These are phyloP conservation scores for Metarhizium rileyi DNA, from an alignment of 2,329 filamentous ascomycete species.

Conservation along the genomic window DNA sequence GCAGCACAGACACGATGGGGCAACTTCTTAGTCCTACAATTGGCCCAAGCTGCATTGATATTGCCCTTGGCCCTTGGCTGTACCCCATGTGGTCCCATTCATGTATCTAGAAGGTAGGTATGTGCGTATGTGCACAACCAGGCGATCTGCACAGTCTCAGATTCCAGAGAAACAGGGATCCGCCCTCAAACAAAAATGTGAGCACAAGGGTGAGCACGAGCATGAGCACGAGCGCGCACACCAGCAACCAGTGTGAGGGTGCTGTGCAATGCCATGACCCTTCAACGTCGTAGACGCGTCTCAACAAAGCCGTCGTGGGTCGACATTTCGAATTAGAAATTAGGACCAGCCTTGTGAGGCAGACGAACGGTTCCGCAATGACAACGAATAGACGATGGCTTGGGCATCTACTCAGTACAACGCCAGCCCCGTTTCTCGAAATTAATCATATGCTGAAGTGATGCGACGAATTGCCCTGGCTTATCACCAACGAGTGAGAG, in stretches of 20 bases:
- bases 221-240: not conserved
- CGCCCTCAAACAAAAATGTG: not conserved
- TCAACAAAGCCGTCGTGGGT: not conserved
- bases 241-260: too few relatives aligned
- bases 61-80: not conserved
- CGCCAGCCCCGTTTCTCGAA: too few relatives aligned
- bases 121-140: too few relatives aligned
- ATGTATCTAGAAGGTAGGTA: too few relatives aligned
- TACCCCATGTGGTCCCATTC: not conserved
- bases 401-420: too few relatives aligned
- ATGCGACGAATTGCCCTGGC: too few relatives aligned
- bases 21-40: not conserved
- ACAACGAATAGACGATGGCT: too few relatives aligned
- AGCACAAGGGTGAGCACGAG: not conserved
- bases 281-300: not conserved
- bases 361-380: too few relatives aligned
- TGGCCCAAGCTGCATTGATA: not conserved
- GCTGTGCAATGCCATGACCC: too few relatives aligned
- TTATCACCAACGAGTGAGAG: too few relatives aligned
- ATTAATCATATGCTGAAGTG: too few relatives aligned
- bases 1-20: not conserved
- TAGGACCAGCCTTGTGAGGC: too few relatives aligned
- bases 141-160: constrained; percentile 28
- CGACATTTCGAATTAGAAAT: not conserved
- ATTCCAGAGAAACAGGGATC: constrained; percentile 11